Base-by-base conservation (phyloP, 495 filamentous ascomycete genomes). In the Penicillium goetzii region DNA sequence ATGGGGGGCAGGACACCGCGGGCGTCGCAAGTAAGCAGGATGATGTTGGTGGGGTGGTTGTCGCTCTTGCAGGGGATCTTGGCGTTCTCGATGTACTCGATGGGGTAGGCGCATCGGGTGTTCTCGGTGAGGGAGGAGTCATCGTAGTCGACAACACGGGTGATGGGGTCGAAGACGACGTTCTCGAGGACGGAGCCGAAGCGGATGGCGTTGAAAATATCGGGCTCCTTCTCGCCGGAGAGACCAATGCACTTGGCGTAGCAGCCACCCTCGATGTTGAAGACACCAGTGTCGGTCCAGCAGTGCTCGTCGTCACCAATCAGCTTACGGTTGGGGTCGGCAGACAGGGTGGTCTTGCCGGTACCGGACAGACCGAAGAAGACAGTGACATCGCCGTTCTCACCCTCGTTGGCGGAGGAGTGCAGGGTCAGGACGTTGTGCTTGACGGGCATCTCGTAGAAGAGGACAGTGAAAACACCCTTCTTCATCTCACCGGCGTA, bases 401-500 rank as follows among this genome's bases (percentile, higher is more conserved):
- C 84, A 73, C 92, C 92, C 78, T 97, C 87, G 78, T 96, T 97
- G 68, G 91, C 92, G 23, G 93, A 97, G 12, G 93, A 97, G 82
- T 97, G 95, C 56, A 99, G 88, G 54, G 95, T 99, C 53, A 99
- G 84, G 66, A 99, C 93, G 79, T 98, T 96, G 87, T 99, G 95
- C 86, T 96, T 97, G 63, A 99, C 90, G 58, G 95, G 95, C 91
- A 97, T 97, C 84, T 99, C 95, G 84, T 98, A 99, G 86, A 97
- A 99, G 70, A 99, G 86, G 62, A 99, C 92, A 56, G 95, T 99
- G 86, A 99, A 98, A 80, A 99, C 85, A 76, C 95, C 96, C 88
- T 98, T 98, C 88, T 98, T 99, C 95, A 99, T 99, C 86, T 97
- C 94, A 71, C 95, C 95, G 62, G 95, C 95, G 75, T 99, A 99